Conservation (phyloP, 148 eudicot genomes). For the Talinum fruticosum region DNA sequence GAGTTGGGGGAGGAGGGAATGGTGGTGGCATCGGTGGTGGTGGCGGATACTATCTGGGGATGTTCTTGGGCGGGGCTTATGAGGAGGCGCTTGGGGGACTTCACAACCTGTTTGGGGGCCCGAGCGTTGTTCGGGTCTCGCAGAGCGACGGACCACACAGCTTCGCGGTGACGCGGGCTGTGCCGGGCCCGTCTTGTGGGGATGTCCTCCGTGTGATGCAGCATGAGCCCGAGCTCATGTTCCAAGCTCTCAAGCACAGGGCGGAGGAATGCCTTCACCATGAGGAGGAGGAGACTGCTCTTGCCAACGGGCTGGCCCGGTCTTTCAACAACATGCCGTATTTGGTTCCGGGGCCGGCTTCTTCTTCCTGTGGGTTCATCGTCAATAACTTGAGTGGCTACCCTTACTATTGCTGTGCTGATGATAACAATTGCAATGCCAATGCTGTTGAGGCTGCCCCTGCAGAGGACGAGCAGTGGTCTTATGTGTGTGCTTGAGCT, state of each 20-base stretch:
- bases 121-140: slow-evolving; percentile 76
- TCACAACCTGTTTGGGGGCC: slow-evolving; percentile 91
- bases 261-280: slow-evolving; percentile 59
- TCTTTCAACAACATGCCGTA: slow-evolving; percentile 90
- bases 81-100: slow-evolving; percentile 95
- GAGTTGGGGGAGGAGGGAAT: no score
- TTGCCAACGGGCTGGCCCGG: slow-evolving; percentile 48
- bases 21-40: slow-evolving; percentile 33
- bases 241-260: slow-evolving; percentile 69
- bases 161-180: slow-evolving; percentile 77
- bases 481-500: slow-evolving; percentile 79
- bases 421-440: slow-evolving; percentile 39
- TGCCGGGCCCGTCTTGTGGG: slow-evolving; percentile 64
- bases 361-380: slow-evolving; percentile 21
- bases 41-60: slow-evolving; percentile 67
- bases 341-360: slow-evolving; percentile 28
- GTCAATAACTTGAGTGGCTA: slow-evolving; percentile 17
- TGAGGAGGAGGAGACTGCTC: slow-evolving; percentile 18
- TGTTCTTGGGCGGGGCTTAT: slow-evolving; percentile 97
- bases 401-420: slow-evolving; percentile 23
- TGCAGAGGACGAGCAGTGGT: slow-evolving; percentile 81
- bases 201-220: slow-evolving; percentile 91
- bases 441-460: slow-evolving; percentile 36
- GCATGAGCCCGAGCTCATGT: slow-evolving; percentile 96
- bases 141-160: slow-evolving; percentile 85